Evolutionary conservation across 768 basidiomycete genomes (phyloP).

Genomic region (Termitomyces sp.): DNA sequence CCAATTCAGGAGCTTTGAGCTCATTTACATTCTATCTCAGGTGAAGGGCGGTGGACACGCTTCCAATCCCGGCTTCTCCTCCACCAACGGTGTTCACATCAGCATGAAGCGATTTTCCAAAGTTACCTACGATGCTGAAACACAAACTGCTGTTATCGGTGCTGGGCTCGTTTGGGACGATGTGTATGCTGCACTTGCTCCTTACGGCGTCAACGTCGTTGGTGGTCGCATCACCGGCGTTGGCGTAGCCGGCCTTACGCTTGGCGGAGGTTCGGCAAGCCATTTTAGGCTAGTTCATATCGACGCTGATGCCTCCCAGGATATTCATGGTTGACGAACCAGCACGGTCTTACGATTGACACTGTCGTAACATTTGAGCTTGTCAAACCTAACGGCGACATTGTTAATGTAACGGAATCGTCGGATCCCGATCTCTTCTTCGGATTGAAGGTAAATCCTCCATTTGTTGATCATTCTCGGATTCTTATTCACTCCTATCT

Average conservation of each 20-base stretch:
- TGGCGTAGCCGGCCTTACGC: slow-evolving; percentile 56
- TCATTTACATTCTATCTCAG: slow-evolving; percentile 24
- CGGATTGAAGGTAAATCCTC: slow-evolving; percentile 33
- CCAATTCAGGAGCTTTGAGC: neutral
- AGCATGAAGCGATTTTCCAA: slow-evolving; percentile 48
- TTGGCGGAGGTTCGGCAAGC: slow-evolving; percentile 54
- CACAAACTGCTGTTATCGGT: slow-evolving; percentile 42
- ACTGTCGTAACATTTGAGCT: slow-evolving; percentile 55
- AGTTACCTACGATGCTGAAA: slow-evolving; percentile 37
- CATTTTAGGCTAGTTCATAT: slow-evolving; percentile 29
- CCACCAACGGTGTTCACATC: slow-evolving; percentile 60
- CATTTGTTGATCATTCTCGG: neutral
- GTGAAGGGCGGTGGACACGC: slow-evolving; percentile 66
- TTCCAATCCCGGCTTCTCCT: slow-evolving; percentile 55
- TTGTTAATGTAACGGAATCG: slow-evolving; percentile 33
- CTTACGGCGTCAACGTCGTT: slow-evolving; percentile 50
- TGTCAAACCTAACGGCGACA: slow-evolving; percentile 52
- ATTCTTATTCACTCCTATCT: neutral
- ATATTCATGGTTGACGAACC: slow-evolving; percentile 65
- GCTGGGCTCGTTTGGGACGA: slow-evolving; percentile 65
- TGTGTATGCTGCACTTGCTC: slow-evolving; percentile 51
- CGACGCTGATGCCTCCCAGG: slow-evolving; percentile 35
- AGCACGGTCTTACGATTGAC: slow-evolving; percentile 59
- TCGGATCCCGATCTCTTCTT: slow-evolving; percentile 41
- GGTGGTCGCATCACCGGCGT: slow-evolving; percentile 60